Conservation (phyloP, 805 yeast genomes). For the Sugiyamaella americana region DNA sequence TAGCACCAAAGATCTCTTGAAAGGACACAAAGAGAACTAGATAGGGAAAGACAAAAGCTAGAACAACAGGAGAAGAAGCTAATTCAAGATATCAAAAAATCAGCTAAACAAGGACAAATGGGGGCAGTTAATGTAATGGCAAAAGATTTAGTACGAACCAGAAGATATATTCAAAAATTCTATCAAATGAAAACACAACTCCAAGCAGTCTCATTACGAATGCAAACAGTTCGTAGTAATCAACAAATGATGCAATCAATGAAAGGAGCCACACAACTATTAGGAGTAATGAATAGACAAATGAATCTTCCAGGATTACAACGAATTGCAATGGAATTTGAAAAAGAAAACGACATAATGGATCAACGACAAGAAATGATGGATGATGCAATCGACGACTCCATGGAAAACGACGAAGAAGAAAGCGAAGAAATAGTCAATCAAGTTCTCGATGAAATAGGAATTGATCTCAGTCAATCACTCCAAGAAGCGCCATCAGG, state of each 20-base stretch:
- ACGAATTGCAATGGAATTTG: slow-evolving; percentile 91
- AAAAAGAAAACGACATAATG: slow-evolving; percentile 90
- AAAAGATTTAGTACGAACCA: slow-evolving; percentile 85
- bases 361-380: slow-evolving; percentile 98
- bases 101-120: slow-evolving; percentile 86
- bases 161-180: slow-evolving; percentile 76
- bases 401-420: slow-evolving; percentile 80
- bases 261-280: slow-evolving; percentile 74
- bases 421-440: slow-evolving; percentile 88
- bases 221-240: slow-evolving; percentile 87
- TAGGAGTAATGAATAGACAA: slow-evolving; percentile 79
- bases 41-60: slow-evolving; percentile 77
- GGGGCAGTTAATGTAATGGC: slow-evolving; percentile 93
- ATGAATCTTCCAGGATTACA: slow-evolving; percentile 89
- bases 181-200: slow-evolving; percentile 90
- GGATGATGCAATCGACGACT: slow-evolving; percentile 96
- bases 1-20: slow-evolving; percentile 91
- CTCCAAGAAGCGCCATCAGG: slow-evolving; percentile 43
- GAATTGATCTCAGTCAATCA: slow-evolving; percentile 65
- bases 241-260: slow-evolving; percentile 93
- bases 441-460: slow-evolving; percentile 92
- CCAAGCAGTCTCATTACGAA: slow-evolving; percentile 87
- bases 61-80: slow-evolving; percentile 91
- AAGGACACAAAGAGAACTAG: slow-evolving; percentile 87
- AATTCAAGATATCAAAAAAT: slow-evolving; percentile 76